Evolutionary conservation across 257 asterid species (phyloP).

Genomic region (Nicotiana knightiana): DNA sequence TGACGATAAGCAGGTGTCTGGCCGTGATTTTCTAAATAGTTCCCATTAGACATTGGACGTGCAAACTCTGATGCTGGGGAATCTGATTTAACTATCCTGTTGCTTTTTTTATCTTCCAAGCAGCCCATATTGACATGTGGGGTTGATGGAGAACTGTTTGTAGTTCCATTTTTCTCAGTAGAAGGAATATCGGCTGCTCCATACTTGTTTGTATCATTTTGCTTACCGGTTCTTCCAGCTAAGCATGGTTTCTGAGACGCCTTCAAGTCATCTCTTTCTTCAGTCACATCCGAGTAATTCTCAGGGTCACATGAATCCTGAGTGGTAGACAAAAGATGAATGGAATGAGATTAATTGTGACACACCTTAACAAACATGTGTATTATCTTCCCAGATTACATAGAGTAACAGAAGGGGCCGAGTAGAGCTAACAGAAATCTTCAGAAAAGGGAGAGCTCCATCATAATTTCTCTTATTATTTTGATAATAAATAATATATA

Average conservation of each 20-base stretch:
- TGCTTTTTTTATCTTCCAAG: slow-evolving; percentile 17
- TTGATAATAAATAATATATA: too few species aligned
- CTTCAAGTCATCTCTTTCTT: slow-evolving; percentile 53
- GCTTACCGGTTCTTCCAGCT: background rate
- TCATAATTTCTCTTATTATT: too few species aligned
- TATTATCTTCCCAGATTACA: background rate
- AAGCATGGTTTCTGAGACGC: slow-evolving; percentile 29
- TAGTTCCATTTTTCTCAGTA: slow-evolving; percentile 20
- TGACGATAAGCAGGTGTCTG: slow-evolving; percentile 9
- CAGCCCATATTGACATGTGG: slow-evolving; percentile 13
- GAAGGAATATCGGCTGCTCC: slow-evolving; percentile 15
- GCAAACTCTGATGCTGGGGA: slow-evolving; percentile 34
- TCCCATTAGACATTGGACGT: slow-evolving; percentile 28
- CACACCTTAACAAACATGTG: background rate
- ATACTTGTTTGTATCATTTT: slow-evolving; percentile 24
- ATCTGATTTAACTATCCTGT: slow-evolving; percentile 19
- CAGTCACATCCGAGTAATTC: slow-evolving; percentile 78
- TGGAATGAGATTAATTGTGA: background rate
- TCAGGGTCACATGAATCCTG: slow-evolving; percentile 81
- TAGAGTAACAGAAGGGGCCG: background rate
- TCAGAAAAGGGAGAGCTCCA: background rate
- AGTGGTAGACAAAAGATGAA: slow-evolving; percentile 1
- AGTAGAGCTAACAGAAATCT: background rate
- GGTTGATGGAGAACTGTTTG: slow-evolving; percentile 13
- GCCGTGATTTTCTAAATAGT: slow-evolving; percentile 18